A percentile compares a stretch with the other conserved stretches of the same genome.
Evolutionary conservation across 2,329 filamentous ascomycete species (phyloP).

Genomic region (Aspergillus costaricaensis): DNA sequence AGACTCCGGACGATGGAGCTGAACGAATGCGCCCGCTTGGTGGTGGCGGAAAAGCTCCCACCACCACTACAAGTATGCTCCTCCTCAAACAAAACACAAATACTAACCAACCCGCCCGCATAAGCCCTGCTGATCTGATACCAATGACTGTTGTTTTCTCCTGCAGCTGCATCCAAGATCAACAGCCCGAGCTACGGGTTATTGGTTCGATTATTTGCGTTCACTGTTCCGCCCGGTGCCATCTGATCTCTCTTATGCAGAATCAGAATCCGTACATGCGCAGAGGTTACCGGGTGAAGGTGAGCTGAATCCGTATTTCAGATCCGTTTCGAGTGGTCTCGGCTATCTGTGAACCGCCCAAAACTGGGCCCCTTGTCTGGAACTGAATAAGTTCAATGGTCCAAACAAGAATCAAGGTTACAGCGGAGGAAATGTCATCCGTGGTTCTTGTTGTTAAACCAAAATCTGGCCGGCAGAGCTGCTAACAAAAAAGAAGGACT

Average conservation of each 20-base stretch:
- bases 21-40: background rate
- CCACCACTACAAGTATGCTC: background rate
- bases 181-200: background rate
- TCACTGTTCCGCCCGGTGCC: background rate
- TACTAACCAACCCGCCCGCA: background rate
- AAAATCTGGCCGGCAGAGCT: background rate
- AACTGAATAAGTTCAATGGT: background rate
- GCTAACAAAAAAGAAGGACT: background rate
- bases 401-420: background rate
- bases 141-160: background rate
- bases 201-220: background rate
- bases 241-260: background rate
- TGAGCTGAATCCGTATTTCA: background rate
- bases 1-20: background rate
- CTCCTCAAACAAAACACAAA: background rate
- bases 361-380: conserved; percentile 3
- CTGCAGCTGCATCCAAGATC: background rate
- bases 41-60: background rate
- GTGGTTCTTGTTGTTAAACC: background rate
- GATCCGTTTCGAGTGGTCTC: background rate
- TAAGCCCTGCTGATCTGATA: conserved; percentile 1
- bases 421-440: background rate
- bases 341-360: background rate
- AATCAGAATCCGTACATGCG: background rate
- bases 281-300: background rate